These are phyloP conservation scores for Isabelozyma gotoi DNA, from an alignment of 805 yeast genomes.

Conservation along the genomic window DNA sequence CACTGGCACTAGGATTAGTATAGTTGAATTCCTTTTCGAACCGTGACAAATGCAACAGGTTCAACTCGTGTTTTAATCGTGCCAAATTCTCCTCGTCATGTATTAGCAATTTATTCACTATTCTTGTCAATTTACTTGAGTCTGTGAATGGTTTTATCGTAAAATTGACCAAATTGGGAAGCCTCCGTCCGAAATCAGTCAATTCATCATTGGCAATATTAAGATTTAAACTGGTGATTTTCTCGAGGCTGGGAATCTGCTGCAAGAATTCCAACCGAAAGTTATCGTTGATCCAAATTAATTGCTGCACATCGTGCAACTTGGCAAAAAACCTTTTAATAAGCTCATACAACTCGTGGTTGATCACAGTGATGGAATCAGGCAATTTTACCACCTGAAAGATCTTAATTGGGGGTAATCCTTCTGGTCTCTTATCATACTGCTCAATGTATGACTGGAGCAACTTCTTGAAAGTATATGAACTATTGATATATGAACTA, in stretches of 20 bases:
- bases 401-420: slow-evolving; percentile 14
- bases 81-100: slow-evolving; percentile 3
- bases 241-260: slow-evolving; percentile 26
- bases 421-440: slow-evolving; percentile 3
- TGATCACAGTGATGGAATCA: slow-evolving; percentile 39
- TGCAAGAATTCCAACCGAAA: slow-evolving; percentile 26
- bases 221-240: slow-evolving; percentile 23
- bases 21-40: slow-evolving; percentile 14
- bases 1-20: neutral
- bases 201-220: slow-evolving; percentile 19
- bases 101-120: slow-evolving; percentile 15
- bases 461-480: slow-evolving; percentile 39
- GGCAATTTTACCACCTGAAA: slow-evolving; percentile 40
- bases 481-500: slow-evolving; percentile 34
- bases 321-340: slow-evolving; percentile 24
- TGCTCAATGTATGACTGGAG: slow-evolving; percentile 14
- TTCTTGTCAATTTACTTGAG: slow-evolving; percentile 20
- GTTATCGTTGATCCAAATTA: slow-evolving; percentile 31
- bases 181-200: slow-evolving; percentile 10
- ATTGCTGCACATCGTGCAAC: slow-evolving; percentile 24
- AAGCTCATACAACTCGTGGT: slow-evolving; percentile 23
- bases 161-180: slow-evolving; percentile 28
- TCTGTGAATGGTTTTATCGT: slow-evolving; percentile 36
- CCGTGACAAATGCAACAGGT: slow-evolving; percentile 18
- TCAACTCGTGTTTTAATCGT: slow-evolving; percentile 10